Conservation (phyloP, 768 basidiomycete species). For the Lactifluus piperatus region DNA sequence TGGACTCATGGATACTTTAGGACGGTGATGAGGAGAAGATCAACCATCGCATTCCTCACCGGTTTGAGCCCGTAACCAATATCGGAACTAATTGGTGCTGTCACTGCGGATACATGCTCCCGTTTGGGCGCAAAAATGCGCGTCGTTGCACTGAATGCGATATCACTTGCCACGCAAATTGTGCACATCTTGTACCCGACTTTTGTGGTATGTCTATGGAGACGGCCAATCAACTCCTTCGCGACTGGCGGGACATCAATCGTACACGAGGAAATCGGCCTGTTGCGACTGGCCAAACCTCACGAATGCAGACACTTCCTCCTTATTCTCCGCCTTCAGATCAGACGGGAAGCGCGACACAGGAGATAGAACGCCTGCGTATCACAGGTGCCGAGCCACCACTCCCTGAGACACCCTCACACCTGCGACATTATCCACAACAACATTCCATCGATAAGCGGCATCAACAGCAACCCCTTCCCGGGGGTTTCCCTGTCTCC, state of each 20-base stretch:
- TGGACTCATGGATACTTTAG: constrained; percentile 31
- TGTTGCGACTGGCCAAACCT: constrained; percentile 31
- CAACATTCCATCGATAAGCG: constrained; percentile 20
- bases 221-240: constrained; percentile 87
- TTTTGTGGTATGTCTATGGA: constrained; percentile 99
- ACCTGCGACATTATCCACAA: constrained; percentile 20
- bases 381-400: constrained; percentile 20
- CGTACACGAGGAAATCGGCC: constrained; percentile 45
- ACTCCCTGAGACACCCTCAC: constrained; percentile 21
- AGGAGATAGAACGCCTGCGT: constrained; percentile 23
- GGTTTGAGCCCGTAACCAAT: constrained; percentile 95
- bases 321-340: constrained; percentile 27
- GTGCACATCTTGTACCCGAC: constrained; percentile 96
- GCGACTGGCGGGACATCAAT: constrained; percentile 89
- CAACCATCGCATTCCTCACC: constrained; percentile 98
- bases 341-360: constrained; percentile 20
- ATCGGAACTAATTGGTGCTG: constrained; percentile 99
- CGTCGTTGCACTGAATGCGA: constrained; percentile 93
- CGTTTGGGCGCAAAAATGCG: constrained; percentile 93
- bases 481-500: constrained; percentile 19
- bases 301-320: constrained; percentile 28
- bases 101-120: constrained; percentile 97
- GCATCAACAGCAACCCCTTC: constrained; percentile 20
- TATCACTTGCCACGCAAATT: constrained; percentile 94
- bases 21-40: constrained; percentile 98